Evolutionary conservation across 2,329 filamentous ascomycete species (phyloP).

Genomic region (Ophiostoma sp.): DNA sequence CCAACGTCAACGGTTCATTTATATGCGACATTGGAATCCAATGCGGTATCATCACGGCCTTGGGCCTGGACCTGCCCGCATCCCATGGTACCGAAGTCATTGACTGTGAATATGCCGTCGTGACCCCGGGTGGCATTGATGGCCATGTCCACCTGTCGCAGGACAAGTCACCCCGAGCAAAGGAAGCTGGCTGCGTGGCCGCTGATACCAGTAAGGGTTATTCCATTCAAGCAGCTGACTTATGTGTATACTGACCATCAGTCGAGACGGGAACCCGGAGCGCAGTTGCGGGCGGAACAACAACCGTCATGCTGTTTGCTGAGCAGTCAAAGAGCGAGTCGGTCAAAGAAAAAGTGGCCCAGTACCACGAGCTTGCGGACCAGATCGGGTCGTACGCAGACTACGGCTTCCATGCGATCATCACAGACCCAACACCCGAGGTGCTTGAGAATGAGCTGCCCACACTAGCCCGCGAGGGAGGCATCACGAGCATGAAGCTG

Average conservation of each 20-base stretch:
- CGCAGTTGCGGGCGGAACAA: conserved; percentile 53
- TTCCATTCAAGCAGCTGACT: neutral
- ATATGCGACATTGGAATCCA: conserved; percentile 22
- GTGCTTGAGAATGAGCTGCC: conserved; percentile 34
- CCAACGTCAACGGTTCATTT: conserved; percentile 20
- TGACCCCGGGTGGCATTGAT: conserved; percentile 32
- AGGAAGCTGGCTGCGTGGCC: conserved; percentile 30
- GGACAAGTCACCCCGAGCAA: conserved; percentile 28
- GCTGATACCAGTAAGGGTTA: conserved; percentile 20
- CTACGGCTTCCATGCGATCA: conserved; percentile 50
- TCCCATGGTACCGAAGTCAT: conserved; percentile 12
- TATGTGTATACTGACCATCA: neutral
- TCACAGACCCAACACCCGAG: conserved; percentile 40
- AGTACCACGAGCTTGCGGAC: conserved; percentile 61
- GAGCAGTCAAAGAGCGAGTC: conserved; percentile 44
- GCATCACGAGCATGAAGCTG: conserved; percentile 45
- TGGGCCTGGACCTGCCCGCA: conserved; percentile 6
- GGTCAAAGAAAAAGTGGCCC: conserved; percentile 59
- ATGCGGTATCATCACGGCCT: conserved; percentile 15
- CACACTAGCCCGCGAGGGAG: conserved; percentile 28
- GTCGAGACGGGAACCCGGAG: conserved; percentile 43
- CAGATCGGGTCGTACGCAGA: conserved; percentile 52
- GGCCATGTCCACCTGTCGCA: conserved; percentile 36
- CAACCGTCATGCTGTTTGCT: conserved; percentile 53
- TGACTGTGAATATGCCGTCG: conserved; percentile 20